These are phyloP conservation scores for Saccharata proteae DNA, from an alignment of 2,329 filamentous ascomycete species.

Conservation along the genomic window DNA sequence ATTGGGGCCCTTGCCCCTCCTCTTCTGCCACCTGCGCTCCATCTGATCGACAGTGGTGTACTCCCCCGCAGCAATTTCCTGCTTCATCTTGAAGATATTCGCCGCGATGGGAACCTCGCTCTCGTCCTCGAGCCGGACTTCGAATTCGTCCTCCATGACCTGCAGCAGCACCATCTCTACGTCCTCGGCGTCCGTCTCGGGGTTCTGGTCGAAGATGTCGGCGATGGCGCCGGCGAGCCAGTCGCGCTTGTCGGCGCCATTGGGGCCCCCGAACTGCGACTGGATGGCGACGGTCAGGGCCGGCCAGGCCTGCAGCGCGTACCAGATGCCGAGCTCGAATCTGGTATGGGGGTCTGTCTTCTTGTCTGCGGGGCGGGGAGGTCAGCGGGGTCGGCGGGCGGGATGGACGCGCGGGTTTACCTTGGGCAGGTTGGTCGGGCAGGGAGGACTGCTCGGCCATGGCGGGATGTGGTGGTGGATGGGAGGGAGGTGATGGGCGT, in stretches of 20 bases:
- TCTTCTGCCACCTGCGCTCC: conserved; percentile 50
- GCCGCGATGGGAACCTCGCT: conserved; percentile 62
- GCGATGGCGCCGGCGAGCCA: conserved; percentile 87
- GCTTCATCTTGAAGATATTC: conserved; percentile 56
- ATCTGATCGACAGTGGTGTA: conserved; percentile 54
- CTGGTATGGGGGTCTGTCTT: too few relatives aligned
- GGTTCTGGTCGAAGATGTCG: conserved; percentile 54
- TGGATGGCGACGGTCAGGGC: conserved; percentile 77
- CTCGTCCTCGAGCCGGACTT: conserved; percentile 84
- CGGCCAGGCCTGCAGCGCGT: conserved; percentile 77
- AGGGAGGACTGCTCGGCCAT: too few relatives aligned
- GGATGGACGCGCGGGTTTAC: conserved; percentile 6
- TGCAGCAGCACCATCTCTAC: conserved; percentile 77
- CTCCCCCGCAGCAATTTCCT: conserved; percentile 46
- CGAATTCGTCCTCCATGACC: conserved; percentile 92
- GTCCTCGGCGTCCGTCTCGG: conserved; percentile 61
- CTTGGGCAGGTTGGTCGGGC: too few relatives aligned
- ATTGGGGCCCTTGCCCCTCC: conserved; percentile 43
- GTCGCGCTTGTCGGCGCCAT: conserved; percentile 78
- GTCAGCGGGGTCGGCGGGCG: conserved; percentile 6
- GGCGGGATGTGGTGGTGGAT: not conserved
- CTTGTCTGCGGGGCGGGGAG: too few relatives aligned
- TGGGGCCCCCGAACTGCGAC: conserved; percentile 77
- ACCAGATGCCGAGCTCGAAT: conserved; percentile 76
- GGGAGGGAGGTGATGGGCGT: too few relatives aligned